Base-by-base conservation (phyloP, 148 eudicot genomes). In the Arbutus unedo region DNA sequence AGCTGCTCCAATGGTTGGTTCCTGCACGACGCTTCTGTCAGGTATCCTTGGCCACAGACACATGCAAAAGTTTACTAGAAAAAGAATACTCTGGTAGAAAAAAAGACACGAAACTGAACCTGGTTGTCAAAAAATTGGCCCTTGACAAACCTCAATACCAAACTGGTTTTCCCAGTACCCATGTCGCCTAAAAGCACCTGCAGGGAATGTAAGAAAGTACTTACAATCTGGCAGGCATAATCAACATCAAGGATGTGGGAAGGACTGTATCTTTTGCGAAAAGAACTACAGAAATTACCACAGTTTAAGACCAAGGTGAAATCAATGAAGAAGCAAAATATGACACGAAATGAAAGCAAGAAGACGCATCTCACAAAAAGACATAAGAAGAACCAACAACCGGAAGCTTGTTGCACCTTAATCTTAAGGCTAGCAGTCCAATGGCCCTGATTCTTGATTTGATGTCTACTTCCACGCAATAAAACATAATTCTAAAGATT, bases 181-280 rank as follows among this genome's bases (percentile, higher is more conserved):
- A 87, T 85, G 79, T 89, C 91, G 54, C 91, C 91, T 15, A 89
- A 80, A 79, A 89, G 86, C 57, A 89, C 91, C 91, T 89, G 81
- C 51, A 43, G 67, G 16, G 85, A 84, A 21, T 41, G 41, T 21
- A 31, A 16, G 55, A 49, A 43, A 80, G 31, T 47, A 67, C 5
- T 14, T 72, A 8, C 18, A 48, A 16, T 70, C 11, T 5, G 18
- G 79, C 44, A 53, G 6, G 3, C 18, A 25, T 15, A 13, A 38
- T 81, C 76, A 41, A 55, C 14, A 78, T 5, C 41, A 2, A 9
- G 2, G 10, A 10, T 44, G 55, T 25, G 6, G 53, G 6, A 2
- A 4, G 53, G 8, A 25, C 41, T 41, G 25, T 3, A 76, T 76
- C 0, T 6, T 31, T 59, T 19, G 62, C 23, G 9, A 19, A 59